Evolutionary conservation across 2,329 filamentous ascomycete genomes (phyloP), one percentile per base, ranked within the genome.

Genomic region (Cercospora sp.): DNA sequence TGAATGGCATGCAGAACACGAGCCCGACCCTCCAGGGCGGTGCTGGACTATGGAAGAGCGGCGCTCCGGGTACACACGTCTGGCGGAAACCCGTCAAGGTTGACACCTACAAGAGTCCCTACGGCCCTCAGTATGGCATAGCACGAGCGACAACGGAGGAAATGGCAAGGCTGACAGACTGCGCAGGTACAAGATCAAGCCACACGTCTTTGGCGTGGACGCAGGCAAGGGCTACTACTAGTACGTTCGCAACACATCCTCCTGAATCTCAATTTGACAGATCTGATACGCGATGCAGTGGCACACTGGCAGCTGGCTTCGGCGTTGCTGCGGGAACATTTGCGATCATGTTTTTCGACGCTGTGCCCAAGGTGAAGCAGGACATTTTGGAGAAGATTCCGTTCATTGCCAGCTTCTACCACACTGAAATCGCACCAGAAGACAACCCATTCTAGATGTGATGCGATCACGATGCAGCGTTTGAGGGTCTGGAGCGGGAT

Each of bases 301-400:
- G 79, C 66, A 72, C 75, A 64, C 82, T 87, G 60, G 84, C 82
- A 55, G 83, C 79, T 64, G 82, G 81, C 58, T 88, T 89, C 79
- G 87, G 86, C 72, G 85, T 83, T 70, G 82, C 83, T 58, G 83
- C 85, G 51, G 87, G 85, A 70, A 80, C 87, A 76, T 86, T 87
- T 79, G 86, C 85, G 42, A 77, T 90, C 73, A 89, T 87, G 82
- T 87, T 90, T 83, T 86, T 89, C 80, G 85, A 86, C 74, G 87
- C 88, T 74, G 83, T 90, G 85, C 87, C 26, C 48, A 65, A 69
- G 58, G 70, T 73, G 58, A 70, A 71, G 66, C 61, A 70, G 62
- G 73, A 75, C 57, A 73, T 75, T 62, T 82, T 88, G 77, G 81
- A 83, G 78, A 85, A 87, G 80, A 72, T 89, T 23, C 87, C 87